Percentiles rank a stretch among this genome's conserved stretches.
Evolutionary conservation across 2,329 filamentous ascomycete genomes (phyloP).

Genomic region (Ceratocystis ficicola): DNA sequence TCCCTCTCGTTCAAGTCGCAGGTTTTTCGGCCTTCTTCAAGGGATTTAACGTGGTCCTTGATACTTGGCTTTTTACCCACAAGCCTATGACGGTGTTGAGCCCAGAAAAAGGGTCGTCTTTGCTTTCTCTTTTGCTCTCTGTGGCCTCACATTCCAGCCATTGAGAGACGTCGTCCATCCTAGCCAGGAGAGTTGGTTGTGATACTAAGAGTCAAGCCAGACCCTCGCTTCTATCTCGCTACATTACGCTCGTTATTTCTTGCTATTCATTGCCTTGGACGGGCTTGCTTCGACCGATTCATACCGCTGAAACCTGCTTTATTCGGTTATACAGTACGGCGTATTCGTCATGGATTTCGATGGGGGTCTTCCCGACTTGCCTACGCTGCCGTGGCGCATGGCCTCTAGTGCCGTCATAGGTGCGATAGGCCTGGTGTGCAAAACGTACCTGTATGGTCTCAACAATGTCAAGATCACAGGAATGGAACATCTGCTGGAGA

Average conservation of each 20-base stretch:
- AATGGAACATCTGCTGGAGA: conserved; percentile 58
- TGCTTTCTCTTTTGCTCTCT: not conserved
- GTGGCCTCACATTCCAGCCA: not conserved
- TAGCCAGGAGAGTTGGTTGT: not conserved
- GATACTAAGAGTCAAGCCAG: not conserved
- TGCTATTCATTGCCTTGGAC: not conserved
- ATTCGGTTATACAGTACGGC: not conserved
- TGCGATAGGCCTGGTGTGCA: conserved; percentile 55
- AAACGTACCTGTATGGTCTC: conserved; percentile 61
- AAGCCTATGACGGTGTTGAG: not conserved
- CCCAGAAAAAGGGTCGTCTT: not conserved
- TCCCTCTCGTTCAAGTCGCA: not conserved
- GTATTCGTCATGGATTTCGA: not conserved
- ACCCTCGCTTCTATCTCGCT: not conserved
- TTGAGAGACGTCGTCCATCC: not conserved
- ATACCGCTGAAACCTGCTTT: not conserved
- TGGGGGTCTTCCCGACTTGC: conserved; percentile 31
- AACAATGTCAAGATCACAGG: conserved; percentile 68
- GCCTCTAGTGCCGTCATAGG: conserved; percentile 66
- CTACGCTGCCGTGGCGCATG: conserved; percentile 56
- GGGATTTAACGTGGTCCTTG: not conserved
- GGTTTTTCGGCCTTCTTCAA: not conserved
- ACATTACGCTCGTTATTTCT: not conserved
- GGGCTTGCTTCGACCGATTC: not conserved
- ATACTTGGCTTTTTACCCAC: not conserved